A percentile compares a stretch with the other conserved stretches of the same genome.
Conservation (phyloP, 2,329 filamentous ascomycete species). For the Colletotrichum sp. region DNA sequence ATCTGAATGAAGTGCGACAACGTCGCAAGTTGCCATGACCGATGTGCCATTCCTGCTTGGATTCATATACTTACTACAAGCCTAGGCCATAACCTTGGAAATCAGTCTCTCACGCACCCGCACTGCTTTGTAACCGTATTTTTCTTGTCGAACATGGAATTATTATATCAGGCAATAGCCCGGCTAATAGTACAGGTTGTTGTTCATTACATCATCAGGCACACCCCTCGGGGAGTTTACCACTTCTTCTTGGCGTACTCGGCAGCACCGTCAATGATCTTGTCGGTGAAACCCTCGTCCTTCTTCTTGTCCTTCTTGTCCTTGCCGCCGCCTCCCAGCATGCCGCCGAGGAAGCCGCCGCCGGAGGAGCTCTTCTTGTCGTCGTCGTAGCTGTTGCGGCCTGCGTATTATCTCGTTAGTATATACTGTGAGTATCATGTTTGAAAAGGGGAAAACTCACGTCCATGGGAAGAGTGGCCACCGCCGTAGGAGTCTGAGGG, state of each 20-base stretch:
- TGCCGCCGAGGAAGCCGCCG: slow-evolving; percentile 1
- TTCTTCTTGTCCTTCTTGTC: slow-evolving; percentile 8
- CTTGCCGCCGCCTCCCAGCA: slow-evolving; percentile 11
- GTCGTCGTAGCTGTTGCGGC: neutral
- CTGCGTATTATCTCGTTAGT: neutral
- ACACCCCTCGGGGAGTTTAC: neutral
- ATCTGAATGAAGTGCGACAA: neutral
- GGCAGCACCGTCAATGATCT: slow-evolving; percentile 15
- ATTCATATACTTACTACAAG: neutral
- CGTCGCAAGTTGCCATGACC: neutral
- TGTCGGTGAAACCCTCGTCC: slow-evolving; percentile 9
- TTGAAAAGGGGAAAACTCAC: neutral
- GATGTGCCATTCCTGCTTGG: neutral
- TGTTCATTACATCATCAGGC: slow-evolving; percentile 10
- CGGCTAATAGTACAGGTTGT: slow-evolving; percentile 1
- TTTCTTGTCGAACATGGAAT: neutral
- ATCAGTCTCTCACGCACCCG: neutral
- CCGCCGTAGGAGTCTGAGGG: neutral
- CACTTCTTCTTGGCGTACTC: slow-evolving; percentile 19
- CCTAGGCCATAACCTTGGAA: neutral
- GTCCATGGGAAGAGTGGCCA: neutral
- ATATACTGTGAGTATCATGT: accelerated
- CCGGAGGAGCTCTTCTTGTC: neutral
- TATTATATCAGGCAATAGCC: neutral
- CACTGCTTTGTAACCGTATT: neutral